Conservation (phyloP, 805 yeast genomes). For the Saturnispora kantuleensis region DNA sequence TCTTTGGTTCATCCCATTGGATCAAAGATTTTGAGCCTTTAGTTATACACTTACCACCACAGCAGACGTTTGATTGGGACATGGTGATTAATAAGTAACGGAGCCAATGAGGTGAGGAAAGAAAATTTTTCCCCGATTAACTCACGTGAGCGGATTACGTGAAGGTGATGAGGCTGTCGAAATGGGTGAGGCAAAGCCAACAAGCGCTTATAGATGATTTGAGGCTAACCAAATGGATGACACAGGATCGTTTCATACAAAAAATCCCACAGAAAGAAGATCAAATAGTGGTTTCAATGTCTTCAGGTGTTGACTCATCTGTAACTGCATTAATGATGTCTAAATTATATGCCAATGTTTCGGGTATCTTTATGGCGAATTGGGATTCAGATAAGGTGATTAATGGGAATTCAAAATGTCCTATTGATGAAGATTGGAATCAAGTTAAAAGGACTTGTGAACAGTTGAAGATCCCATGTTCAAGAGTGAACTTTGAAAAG, state of each 20-base stretch:
- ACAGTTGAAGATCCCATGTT: slow-evolving; percentile 56
- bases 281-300: slow-evolving; percentile 77
- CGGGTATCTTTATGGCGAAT: slow-evolving; percentile 89
- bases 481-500: slow-evolving; percentile 71
- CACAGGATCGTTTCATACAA: slow-evolving; percentile 24
- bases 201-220: too few relatives aligned
- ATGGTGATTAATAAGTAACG: neutral
- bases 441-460: slow-evolving; percentile 62
- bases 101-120: neutral
- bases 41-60: slow-evolving; percentile 25
- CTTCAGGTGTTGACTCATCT: slow-evolving; percentile 94
- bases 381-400: slow-evolving; percentile 43
- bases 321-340: slow-evolving; percentile 59
- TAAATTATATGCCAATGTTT: slow-evolving; percentile 45
- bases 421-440: slow-evolving; percentile 75
- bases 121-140: neutral
- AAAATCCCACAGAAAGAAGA: slow-evolving; percentile 41
- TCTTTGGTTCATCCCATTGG: slow-evolving; percentile 68
- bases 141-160: neutral
- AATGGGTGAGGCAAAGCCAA: too few relatives aligned
- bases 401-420: slow-evolving; percentile 38
- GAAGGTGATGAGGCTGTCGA: too few relatives aligned
- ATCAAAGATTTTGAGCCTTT: slow-evolving; percentile 31
- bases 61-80: slow-evolving; percentile 16
- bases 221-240: too few relatives aligned